Conservation (phyloP, 345 rosid genomes). For the Arabidopsis suecica region DNA sequence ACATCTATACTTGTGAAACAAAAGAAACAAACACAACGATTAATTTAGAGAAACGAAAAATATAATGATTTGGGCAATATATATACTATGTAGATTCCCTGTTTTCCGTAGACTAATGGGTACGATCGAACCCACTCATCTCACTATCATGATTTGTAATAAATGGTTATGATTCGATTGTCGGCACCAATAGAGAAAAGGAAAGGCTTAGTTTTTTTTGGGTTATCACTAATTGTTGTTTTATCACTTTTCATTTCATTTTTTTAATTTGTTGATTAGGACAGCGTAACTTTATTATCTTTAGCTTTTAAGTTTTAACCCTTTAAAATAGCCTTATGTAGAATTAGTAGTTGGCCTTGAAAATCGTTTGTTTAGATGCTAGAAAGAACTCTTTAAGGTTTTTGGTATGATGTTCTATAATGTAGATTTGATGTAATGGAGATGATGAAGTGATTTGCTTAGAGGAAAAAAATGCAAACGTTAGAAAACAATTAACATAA, state of each 20-base stretch:
- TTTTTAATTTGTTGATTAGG: conserved; percentile 31
- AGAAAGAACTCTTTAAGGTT: no score
- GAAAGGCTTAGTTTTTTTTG: conserved; percentile 37
- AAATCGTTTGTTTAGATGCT: no score
- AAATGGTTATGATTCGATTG: conserved; percentile 44
- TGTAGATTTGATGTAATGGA: neutral
- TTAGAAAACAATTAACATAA: neutral
- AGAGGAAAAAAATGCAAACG: neutral
- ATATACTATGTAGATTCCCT: neutral
- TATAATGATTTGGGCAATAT: no score
- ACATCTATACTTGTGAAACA: neutral
- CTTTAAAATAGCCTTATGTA: neutral
- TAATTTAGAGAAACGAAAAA: no score
- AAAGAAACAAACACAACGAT: neutral
- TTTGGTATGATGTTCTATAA: no score
- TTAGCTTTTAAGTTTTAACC: neutral
- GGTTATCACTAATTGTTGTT: conserved; percentile 36
- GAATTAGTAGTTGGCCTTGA: neutral
- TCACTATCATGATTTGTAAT: conserved; percentile 37
- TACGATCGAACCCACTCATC: conserved; percentile 41
- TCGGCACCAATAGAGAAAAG: conserved; percentile 41
- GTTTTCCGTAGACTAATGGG: conserved; percentile 45
- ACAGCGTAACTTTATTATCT: conserved; percentile 29
- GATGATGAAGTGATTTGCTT: conserved; percentile 1
- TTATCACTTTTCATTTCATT: conserved; percentile 32